Base-by-base conservation (phyloP, 306 rosid species). In the Rosa chinensis region DNA sequence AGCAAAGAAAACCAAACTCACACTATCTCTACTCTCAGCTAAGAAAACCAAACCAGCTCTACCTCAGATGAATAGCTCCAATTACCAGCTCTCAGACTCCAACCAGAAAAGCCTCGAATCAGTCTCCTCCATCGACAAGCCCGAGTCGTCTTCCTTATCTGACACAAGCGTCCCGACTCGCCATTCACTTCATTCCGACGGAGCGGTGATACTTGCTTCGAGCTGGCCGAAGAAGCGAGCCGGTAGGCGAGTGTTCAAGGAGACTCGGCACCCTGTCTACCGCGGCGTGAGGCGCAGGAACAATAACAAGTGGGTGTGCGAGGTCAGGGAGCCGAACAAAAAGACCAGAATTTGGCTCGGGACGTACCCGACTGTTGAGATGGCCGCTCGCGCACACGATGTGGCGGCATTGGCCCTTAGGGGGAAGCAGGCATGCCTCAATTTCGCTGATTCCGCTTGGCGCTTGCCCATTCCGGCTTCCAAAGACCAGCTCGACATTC, bases 361-460 rank as follows among this genome's bases (percentile, higher is more conserved):
- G 17, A 94, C 98, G 0, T 91, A 90, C 72, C 79, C 86, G 0
- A 94, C 91, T 0, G 86, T 97, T 0, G 93, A 94, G 75, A 94
- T 92, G 94, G 97, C 97, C 0, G 98, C 98, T 0, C 84, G 98
- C 0, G 98, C 98, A 0, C 97, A 94, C 17, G 97, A 94, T 43
- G 93, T 94, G 32, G 98, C 98, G 0, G 93, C 93, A 1, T 81
- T 94, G 3, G 85, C 89, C 0, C 79, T 92, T 6, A 70, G 90
- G 0, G 97, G 93, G 0, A 90, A 79, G 66, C 84, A 87, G 0
- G 93, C 93, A 4, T 92, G 98, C 39, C 91, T 94, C 28, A 94
- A 94, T 50, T 94, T 94, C 16, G 94, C 93, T 0, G 97, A 94
- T 83, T 94, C 98, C 0, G 88, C 79, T 0, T 87, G 91, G 93